Evolutionary conservation across 116 monocot genomes (phyloP), one percentile per base, ranked within the genome.

Genomic region (Iris pallida): DNA sequence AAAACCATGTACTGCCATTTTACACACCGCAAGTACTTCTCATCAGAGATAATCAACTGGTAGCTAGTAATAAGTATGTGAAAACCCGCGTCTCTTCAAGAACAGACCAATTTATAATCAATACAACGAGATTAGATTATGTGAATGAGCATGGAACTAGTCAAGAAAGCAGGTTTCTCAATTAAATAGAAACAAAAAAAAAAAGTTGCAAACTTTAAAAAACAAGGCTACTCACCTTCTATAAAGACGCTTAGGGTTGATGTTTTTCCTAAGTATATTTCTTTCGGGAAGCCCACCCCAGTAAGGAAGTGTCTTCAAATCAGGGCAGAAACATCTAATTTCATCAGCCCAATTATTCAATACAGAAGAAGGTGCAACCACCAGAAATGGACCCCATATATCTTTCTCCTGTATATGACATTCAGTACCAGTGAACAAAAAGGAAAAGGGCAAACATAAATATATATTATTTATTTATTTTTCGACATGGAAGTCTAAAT

Each of bases 281-380:
- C 98, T 87, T 74, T 93, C 98, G 55, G 77, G 43, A 71, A 75
- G 51, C 20, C 82, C 84, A 63, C 98, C 98, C 98, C 98, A 98
- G 47, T 98, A 98, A 16, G 98, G 98, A 76, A 98, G 92, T 51
- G 88, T 86, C 71, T 86, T 98, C 20, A 98, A 63, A 73, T 90
- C 85, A 86, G 98, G 93, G 63, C 92, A 92, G 69, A 98, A 98
- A 58, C 98, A 81, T 73, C 69, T 82, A 6, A 98, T 72, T 82
- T 98, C 98, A 80, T 98, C 98, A 55, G 81, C 88, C 98, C 98
- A 98, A 77, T 98, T 98, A 66, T 92, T 98, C 75, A 98, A 74
- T 17, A 98, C 98, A 76, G 98, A 98, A 60, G 98, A 64, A 42
- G 98, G 98, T 55, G 98, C 98, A 71, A 98, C 90, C 53, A 98